Percentiles rank a stretch among this genome's conserved stretches.
Conservation (phyloP, 106 monocot species). For the Dendrobium officinale region DNA sequence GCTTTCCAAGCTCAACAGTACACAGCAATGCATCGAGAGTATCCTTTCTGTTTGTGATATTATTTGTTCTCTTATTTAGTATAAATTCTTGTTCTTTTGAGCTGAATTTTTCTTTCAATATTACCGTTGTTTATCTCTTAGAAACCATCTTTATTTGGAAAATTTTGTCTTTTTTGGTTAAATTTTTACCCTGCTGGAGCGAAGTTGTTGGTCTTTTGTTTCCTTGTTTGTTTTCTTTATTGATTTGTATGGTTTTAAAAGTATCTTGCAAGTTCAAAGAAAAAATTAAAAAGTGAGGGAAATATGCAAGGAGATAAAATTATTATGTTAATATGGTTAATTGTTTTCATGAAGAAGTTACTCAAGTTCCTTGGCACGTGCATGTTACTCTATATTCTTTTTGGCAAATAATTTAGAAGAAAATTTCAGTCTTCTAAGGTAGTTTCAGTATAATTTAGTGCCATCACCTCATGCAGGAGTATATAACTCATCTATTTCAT, state of each 20-base stretch:
- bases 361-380: background rate
- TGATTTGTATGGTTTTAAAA: background rate
- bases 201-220: background rate
- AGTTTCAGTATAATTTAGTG: background rate
- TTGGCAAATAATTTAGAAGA: background rate
- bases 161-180: background rate
- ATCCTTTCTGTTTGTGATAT: constrained; percentile 39
- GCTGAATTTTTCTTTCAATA: background rate
- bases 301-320: background rate
- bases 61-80: background rate
- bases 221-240: background rate
- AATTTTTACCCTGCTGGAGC: background rate
- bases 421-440: background rate
- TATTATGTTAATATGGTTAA: background rate
- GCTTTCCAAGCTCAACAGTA: constrained; percentile 96
- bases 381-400: background rate
- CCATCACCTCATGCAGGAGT: background rate
- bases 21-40: constrained; percentile 98
- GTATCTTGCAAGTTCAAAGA: too few species aligned
- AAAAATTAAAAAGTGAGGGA: background rate
- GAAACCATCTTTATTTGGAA: background rate
- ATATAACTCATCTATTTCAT: background rate
- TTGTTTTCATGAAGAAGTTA: background rate
- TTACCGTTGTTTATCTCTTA: background rate
- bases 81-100: background rate